Conservation (phyloP, 1,284 basidiomycete genomes). For the Megacollybia platyphylla region DNA sequence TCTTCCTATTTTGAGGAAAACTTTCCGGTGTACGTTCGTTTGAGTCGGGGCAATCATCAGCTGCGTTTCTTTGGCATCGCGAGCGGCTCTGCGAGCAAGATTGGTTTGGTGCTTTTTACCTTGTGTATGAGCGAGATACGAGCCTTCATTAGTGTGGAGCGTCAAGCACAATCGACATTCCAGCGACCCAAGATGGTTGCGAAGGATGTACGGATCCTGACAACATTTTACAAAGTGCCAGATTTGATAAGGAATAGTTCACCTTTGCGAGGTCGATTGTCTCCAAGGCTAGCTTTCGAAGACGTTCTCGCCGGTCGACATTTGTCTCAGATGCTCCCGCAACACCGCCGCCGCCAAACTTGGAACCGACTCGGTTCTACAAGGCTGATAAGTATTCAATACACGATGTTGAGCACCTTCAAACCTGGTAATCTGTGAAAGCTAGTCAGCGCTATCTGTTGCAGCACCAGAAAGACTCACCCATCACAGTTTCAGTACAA, state of each 20-base stretch:
- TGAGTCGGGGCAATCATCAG: conserved; percentile 74
- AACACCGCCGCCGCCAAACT: conserved; percentile 92
- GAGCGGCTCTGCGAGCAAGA: conserved; percentile 88
- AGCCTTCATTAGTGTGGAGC: conserved; percentile 97
- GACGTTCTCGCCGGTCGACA: conserved; percentile 88
- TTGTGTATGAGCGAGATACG: conserved; percentile 98
- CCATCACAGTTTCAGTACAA: neutral
- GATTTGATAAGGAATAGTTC: conserved; percentile 6
- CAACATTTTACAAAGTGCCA: conserved; percentile 5
- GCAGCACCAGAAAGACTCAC: conserved; percentile 3
- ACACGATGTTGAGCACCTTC: conserved; percentile 3
- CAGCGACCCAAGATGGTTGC: conserved; percentile 93
- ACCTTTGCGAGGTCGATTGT: conserved; percentile 95
- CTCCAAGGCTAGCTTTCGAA: conserved; percentile 90
- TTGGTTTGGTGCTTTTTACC: conserved; percentile 99
- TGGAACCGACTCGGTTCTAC: conserved; percentile 89
- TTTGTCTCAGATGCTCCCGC: conserved; percentile 89
- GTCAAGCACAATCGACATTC: conserved; percentile 98
- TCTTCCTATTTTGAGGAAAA: conserved; percentile 94
- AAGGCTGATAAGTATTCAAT: conserved; percentile 1
- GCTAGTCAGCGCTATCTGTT: conserved; percentile 4
- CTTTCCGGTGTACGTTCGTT: conserved; percentile 73
- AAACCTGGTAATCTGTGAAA: conserved; percentile 30
- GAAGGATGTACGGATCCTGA: conserved; percentile 96
- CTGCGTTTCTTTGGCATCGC: conserved; percentile 88